Conservation (phyloP, 2,329 filamentous ascomycete species). For the Penicillium decumbens region DNA sequence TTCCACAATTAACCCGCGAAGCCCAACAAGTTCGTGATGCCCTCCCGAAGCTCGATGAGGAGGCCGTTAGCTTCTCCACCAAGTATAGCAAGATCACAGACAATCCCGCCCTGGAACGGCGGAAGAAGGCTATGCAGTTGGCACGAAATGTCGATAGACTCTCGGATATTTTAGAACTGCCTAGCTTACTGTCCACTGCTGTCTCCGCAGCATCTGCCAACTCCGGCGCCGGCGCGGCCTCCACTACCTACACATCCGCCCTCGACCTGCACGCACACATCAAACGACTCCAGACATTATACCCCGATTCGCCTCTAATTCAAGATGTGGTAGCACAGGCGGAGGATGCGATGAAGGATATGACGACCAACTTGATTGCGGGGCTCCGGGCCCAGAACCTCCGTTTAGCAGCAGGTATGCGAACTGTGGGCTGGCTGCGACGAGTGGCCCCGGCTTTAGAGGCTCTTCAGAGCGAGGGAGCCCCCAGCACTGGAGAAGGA, state of each 20-base stretch:
- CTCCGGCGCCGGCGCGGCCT: constrained; percentile 38
- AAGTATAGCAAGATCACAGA: constrained; percentile 73
- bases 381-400: constrained; percentile 72
- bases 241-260: constrained; percentile 77
- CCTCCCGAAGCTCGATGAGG: constrained; percentile 73
- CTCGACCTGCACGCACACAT: constrained; percentile 93
- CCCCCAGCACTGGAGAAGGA: constrained; percentile 51
- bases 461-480: constrained; percentile 30
- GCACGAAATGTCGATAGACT: constrained; percentile 83
- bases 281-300: constrained; percentile 74
- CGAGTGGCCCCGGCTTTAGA: constrained; percentile 79
- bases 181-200: constrained; percentile 75
- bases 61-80: constrained; percentile 73
- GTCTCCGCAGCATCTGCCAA: constrained; percentile 44
- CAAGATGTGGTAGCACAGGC: constrained; percentile 69
- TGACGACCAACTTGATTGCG: constrained; percentile 77
- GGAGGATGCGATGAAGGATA: constrained; percentile 79
- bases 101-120: constrained; percentile 64
- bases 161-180: constrained; percentile 85
- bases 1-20: constrained; percentile 66
- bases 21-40: constrained; percentile 63
- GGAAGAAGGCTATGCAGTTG: constrained; percentile 75
- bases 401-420: constrained; percentile 83
- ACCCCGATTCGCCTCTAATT: constrained; percentile 73
- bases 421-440: constrained; percentile 86